Percentiles rank a stretch among this genome's conserved stretches.
phyloP scores from a whole-genome alignment of 2,329 filamentous ascomycete genomes.

The Paecilomyces formosus region DNA sequence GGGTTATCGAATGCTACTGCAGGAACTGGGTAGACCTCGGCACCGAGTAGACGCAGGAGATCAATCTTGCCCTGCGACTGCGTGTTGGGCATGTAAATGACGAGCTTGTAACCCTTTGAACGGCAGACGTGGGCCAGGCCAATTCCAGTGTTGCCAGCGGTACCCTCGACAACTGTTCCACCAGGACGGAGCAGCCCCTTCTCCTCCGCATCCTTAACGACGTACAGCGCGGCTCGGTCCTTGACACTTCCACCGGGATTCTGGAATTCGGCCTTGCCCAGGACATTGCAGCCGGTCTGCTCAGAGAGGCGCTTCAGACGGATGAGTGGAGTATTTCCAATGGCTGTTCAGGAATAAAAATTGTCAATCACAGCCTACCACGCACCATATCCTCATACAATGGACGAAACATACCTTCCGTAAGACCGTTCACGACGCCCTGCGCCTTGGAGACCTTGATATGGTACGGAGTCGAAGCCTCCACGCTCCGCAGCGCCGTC shows the following conservation, averaged over 20 bases:
- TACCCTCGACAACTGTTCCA: conserved; percentile 94
- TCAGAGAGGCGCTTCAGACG: conserved; percentile 80
- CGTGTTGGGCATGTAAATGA: conserved; percentile 99
- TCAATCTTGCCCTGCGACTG: conserved; percentile 98
- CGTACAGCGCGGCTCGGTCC: conserved; percentile 89
- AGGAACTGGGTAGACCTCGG: conserved; percentile 92
- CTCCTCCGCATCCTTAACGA: conserved; percentile 90
- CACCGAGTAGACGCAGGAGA: conserved; percentile 79
- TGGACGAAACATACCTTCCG: conserved; percentile 57
- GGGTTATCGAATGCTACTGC: conserved; percentile 94
- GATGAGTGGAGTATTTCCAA: conserved; percentile 95
- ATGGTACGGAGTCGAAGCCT: conserved; percentile 52
- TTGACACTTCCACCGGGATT: conserved; percentile 96
- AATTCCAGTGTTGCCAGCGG: conserved; percentile 95
- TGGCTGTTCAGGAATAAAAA: conserved; percentile 52
- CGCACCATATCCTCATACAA: background rate
- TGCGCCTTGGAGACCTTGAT: conserved; percentile 72
- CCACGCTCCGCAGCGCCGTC: conserved; percentile 49
- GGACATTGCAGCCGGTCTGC: conserved; percentile 84
- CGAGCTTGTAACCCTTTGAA: conserved; percentile 82
- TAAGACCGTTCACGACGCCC: conserved; percentile 67
- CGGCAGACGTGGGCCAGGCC: conserved; percentile 95
- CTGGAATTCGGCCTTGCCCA: conserved; percentile 98
- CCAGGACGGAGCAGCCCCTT: conserved; percentile 72
- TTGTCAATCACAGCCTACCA: background rate